Evolutionary conservation across 768 basidiomycete genomes (phyloP), one percentile per base, ranked within the genome.

Genomic region (Candolleomyces eurysporus): DNA sequence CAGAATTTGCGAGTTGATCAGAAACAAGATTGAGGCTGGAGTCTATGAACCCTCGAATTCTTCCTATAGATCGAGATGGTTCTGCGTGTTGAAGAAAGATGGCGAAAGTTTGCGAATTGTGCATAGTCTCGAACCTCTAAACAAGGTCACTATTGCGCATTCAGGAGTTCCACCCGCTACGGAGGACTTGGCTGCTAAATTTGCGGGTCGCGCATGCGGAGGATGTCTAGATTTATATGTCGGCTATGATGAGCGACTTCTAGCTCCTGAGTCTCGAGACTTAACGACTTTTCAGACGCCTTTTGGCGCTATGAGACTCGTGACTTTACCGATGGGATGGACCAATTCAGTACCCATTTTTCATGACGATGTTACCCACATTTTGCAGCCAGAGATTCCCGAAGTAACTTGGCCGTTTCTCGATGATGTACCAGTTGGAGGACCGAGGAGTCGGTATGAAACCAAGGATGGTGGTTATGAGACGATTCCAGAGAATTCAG

Each of bases 341-440:
- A 63, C 62, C 31, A 63, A 59, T 46, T 63, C n/a, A n/a, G n/a
- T n/a, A n/a, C n/a, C n/a, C n/a, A n/a, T n/a, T n/a, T n/a, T n/a
- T n/a, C n/a, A n/a, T 58, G 13, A 49, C 59, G 39, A 63, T 36
- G 48, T 63, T 7, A 60, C 58, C 48, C 50, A 40, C 48, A 73
- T 78, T 5, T 59, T 80, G 0, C 67, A 73, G 48, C 63, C 71
- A 1, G 72, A 78, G 45, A 78, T 80, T 3, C 76, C 74, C 19
- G 45, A 76, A 1, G 16, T 64, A 13, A 75, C 73, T 61, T n/a
- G 62, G 0, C 74, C 71, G 0, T 81, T 70, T 57, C 65, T 80
- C 6, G 73, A 82, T 61, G 73, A 80, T 61, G 58, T 75, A 0
- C 72, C 68, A 0, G 52, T 77, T 11, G 74, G 71, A 59, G 75